Conservation (phyloP, 805 yeast genomes). For the Suhomyces kilbournensis region DNA sequence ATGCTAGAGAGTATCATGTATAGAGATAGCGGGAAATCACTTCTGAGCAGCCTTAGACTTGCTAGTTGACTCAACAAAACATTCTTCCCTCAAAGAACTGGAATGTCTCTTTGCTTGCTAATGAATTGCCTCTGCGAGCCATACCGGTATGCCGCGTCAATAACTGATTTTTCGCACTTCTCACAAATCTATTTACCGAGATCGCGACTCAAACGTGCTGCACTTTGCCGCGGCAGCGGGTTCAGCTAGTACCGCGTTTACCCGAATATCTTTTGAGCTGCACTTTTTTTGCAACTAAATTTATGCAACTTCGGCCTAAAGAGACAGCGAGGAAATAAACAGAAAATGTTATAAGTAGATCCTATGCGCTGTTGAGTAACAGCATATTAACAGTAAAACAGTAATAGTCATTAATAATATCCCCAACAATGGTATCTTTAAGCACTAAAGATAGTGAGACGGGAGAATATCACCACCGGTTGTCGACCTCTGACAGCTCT, state of each 20-base stretch:
- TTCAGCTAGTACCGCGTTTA: not conserved
- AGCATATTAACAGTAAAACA: too few species aligned
- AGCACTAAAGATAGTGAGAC: constrained; percentile 2
- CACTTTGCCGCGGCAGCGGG: not conserved
- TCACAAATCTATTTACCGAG: not conserved
- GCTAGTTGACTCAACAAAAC: too few species aligned
- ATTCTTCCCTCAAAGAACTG: too few species aligned
- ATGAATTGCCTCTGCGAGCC: not conserved
- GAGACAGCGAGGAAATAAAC: not conserved
- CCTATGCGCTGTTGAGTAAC: not conserved
- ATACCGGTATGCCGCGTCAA: not conserved
- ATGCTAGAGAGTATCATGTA: not conserved
- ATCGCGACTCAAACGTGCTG: not conserved
- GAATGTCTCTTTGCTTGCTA: too few species aligned
- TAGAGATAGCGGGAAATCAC: not conserved
- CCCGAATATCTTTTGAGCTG: not conserved
- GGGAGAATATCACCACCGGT: not conserved
- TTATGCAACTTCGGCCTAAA: not conserved
- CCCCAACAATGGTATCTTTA: not conserved
- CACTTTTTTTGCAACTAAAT: not conserved
- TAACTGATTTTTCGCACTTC: not conserved
- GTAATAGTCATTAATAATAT: too few species aligned
- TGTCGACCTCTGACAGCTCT: constrained; percentile 9
- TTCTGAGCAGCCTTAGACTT: too few species aligned
- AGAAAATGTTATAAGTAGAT: not conserved